phyloP scores from a whole-genome alignment of 2,329 filamentous ascomycete genomes.

The Cercospora sp. region DNA sequence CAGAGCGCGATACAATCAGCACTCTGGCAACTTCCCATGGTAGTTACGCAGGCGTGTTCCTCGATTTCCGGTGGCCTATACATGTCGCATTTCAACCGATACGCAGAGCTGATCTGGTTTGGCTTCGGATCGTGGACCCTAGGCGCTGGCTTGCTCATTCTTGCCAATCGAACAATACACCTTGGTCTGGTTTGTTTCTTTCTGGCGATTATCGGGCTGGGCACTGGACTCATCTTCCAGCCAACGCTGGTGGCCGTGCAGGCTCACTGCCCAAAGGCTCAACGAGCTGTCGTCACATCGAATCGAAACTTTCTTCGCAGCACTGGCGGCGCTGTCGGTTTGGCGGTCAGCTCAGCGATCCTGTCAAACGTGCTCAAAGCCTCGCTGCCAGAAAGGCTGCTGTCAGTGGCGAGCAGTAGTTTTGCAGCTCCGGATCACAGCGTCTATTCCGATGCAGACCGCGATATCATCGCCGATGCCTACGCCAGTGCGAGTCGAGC shows the following conservation, averaged over 20 bases:
- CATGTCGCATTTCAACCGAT: not conserved
- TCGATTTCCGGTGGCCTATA: not conserved
- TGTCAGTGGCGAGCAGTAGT: not conserved
- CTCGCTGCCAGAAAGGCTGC: not conserved
- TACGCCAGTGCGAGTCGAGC: conserved; percentile 48
- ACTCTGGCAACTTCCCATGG: not conserved
- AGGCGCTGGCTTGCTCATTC: not conserved
- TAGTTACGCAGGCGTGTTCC: not conserved
- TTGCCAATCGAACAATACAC: not conserved
- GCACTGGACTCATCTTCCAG: not conserved
- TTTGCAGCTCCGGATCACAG: not conserved
- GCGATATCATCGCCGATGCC: not conserved
- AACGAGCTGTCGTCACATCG: not conserved
- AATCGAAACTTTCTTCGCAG: not conserved
- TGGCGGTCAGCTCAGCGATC: not conserved
- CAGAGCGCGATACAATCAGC: not conserved
- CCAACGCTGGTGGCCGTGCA: not conserved
- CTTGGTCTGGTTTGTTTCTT: not conserved
- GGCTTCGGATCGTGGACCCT: not conserved
- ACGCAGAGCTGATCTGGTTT: not conserved
- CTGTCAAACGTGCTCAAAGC: not conserved
- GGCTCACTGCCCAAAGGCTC: not conserved
- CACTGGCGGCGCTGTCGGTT: not conserved
- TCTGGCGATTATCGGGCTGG: not conserved
- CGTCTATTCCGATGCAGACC: not conserved